Conservation (phyloP, 495 filamentous ascomycete species). For the Bathelium albidoporum region DNA sequence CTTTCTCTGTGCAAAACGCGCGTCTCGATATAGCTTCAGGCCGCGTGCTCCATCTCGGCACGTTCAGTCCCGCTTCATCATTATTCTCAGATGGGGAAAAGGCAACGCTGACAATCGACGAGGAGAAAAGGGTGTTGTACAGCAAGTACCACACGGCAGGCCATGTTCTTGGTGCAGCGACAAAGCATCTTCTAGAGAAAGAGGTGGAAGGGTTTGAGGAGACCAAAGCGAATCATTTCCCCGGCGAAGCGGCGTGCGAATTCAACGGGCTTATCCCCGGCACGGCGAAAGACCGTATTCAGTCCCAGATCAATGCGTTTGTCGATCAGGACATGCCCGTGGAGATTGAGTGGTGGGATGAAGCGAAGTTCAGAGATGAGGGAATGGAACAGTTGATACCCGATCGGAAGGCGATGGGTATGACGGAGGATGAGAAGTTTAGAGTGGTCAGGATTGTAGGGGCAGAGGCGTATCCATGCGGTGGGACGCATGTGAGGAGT, state of each 20-base stretch:
- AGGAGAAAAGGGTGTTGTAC: slow-evolving; percentile 42
- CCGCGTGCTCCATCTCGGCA: slow-evolving; percentile 49
- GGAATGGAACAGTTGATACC: slow-evolving; percentile 41
- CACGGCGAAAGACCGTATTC: slow-evolving; percentile 47
- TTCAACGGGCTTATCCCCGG: slow-evolving; percentile 51
- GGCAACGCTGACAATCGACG: slow-evolving; percentile 43
- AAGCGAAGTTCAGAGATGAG: slow-evolving; percentile 37
- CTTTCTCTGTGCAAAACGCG: slow-evolving; percentile 42
- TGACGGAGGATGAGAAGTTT: slow-evolving; percentile 32
- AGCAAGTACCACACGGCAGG: slow-evolving; percentile 56
- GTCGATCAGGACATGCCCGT: slow-evolving; percentile 43
- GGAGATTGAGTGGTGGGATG: slow-evolving; percentile 49
- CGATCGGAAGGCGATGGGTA: slow-evolving; percentile 21
- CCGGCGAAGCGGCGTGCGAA: slow-evolving; percentile 48
- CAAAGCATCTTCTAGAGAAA: slow-evolving; percentile 40
- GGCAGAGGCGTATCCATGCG: slow-evolving; percentile 52
- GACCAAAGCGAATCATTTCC: slow-evolving; percentile 53
- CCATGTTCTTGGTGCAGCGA: slow-evolving; percentile 50
- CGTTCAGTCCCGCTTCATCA: slow-evolving; percentile 27
- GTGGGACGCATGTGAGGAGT: slow-evolving; percentile 52
- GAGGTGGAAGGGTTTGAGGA: slow-evolving; percentile 44
- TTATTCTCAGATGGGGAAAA: slow-evolving; percentile 30
- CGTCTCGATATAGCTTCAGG: slow-evolving; percentile 36
- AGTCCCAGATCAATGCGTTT: slow-evolving; percentile 42
- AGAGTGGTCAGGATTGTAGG: slow-evolving; percentile 48